Conservation (phyloP, 306 rosid species). For the Vicia sativa region DNA sequence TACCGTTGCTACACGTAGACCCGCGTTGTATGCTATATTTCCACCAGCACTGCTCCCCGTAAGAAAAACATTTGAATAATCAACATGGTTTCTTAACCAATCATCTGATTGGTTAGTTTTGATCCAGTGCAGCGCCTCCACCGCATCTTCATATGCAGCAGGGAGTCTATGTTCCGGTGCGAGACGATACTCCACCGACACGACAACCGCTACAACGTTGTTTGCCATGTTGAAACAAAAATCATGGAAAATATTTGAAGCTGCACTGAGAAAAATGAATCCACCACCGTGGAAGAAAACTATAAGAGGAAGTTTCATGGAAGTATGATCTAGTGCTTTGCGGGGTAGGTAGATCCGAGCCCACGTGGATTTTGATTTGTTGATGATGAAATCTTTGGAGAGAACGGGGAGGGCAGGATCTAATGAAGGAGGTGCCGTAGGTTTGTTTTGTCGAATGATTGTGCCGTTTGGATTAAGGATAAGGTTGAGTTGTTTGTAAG, state of each 20-base stretch:
- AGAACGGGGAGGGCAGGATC: constrained; percentile 45
- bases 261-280: constrained; percentile 45
- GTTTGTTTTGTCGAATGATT: constrained; percentile 37
- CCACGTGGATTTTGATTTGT: constrained; percentile 54
- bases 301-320: constrained; percentile 43
- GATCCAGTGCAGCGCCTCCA: constrained; percentile 62
- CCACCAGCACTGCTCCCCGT: constrained; percentile 61
- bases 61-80: constrained; percentile 42
- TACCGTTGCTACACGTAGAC: constrained; percentile 40
- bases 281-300: constrained; percentile 60
- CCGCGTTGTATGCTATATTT: constrained; percentile 55
- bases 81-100: constrained; percentile 50
- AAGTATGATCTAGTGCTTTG: constrained; percentile 20
- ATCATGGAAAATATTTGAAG: constrained; percentile 31
- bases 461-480: constrained; percentile 46
- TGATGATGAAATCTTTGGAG: constrained; percentile 53
- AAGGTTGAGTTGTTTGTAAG: constrained; percentile 46
- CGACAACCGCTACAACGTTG: constrained; percentile 38
- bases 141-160: constrained; percentile 58
- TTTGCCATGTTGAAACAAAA: constrained; percentile 47
- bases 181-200: constrained; percentile 56
- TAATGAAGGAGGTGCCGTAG: constrained; percentile 35
- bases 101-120: constrained; percentile 39
- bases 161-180: constrained; percentile 62
- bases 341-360: constrained; percentile 51